A percentile compares a stretch with the other conserved stretches of the same genome.
These are phyloP conservation scores for Parietaria judaica DNA, from an alignment of 306 rosid genomes.

Conservation along the genomic window DNA sequence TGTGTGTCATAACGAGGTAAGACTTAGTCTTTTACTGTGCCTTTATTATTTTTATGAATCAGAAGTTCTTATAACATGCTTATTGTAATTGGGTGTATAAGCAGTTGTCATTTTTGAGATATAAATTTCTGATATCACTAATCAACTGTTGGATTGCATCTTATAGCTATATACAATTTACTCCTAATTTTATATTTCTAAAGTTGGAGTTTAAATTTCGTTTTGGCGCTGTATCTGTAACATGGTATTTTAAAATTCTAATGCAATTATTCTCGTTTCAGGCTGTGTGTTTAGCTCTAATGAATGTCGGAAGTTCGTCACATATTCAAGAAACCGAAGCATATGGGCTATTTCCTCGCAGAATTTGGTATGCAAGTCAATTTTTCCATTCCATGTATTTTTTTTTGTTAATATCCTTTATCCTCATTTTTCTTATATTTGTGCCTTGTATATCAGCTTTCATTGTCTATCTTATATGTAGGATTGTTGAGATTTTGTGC, in stretches of 20 bases:
- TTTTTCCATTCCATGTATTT: slow-evolving; percentile 1
- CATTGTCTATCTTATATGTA: slow-evolving; percentile 23
- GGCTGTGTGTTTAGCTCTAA: slow-evolving; percentile 69
- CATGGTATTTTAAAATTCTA: no score
- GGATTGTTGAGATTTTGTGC: slow-evolving; percentile 81
- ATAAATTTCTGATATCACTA: no score
- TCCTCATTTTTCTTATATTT: not conserved
- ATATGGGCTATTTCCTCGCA: slow-evolving; percentile 42
- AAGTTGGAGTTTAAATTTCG: not conserved
- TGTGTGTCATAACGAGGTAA: slow-evolving; percentile 72
- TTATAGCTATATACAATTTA: no score
- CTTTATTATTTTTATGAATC: slow-evolving; percentile 15
- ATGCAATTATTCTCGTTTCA: slow-evolving; percentile 11
- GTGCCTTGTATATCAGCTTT: slow-evolving; percentile 7
- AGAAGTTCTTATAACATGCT: not conserved
- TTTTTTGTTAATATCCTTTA: not conserved
- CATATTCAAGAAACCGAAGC: slow-evolving; percentile 36
- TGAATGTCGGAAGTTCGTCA: slow-evolving; percentile 38
- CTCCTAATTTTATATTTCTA: not conserved
- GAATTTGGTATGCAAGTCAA: slow-evolving; percentile 47
- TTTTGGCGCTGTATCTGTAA: no score
- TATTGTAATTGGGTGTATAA: not conserved
- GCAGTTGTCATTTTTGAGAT: not conserved
- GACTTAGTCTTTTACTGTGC: slow-evolving; percentile 2
- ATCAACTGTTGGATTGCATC: not conserved